Base-by-base conservation (phyloP, 352 stramenopile species). In the Globisporangium lucens region DNA sequence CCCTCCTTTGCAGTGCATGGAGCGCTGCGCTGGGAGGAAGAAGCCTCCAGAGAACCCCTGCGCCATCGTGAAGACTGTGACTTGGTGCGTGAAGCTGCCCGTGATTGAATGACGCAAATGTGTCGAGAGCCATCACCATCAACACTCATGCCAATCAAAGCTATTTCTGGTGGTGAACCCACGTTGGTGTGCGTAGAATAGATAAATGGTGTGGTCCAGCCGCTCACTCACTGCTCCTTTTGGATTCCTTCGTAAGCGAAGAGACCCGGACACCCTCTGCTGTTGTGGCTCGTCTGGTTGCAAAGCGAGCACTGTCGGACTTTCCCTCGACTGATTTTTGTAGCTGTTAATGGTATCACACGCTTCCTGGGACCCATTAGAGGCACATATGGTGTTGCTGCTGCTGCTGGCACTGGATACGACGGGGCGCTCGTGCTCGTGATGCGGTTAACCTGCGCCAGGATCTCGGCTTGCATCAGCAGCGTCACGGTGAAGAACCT, bases 1-100 rank as follows among this genome's bases (percentile, higher is more conserved):
- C 2, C 79, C 79, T 51, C 79, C 79, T 55, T 81, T 75, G 69
- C 75, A 83, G 59, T 87, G 79, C 38, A 85, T 67, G 0, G 79
- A 87, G 29, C 76, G 76, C 71, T 87, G 79, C 20, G 79, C 79
- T 3, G 79, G 79, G 17, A 87, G 71, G 63, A 87, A 87, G 74
- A 87, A 87, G 29, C 79, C 79, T 6, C 77, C 77, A 0, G 75
- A 80, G 68, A 83, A 78, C 15, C 76, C 75, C 12, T 75, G 61
- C 47, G 73, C 29, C 71, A 74, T 77, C 41, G 15, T 6, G 10
- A 15, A 17, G 41, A 5, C 3, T 33, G 20, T 20, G 55, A 43
- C 15, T 24, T 60, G 29, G 15, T 60, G 55, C 4, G 41, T 8
- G 17, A n/a, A n/a, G 17, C 2, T 49, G 4, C 15, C 41, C 15